Conservation (phyloP, 768 basidiomycete genomes). For the Lactifluus pinguis region DNA sequence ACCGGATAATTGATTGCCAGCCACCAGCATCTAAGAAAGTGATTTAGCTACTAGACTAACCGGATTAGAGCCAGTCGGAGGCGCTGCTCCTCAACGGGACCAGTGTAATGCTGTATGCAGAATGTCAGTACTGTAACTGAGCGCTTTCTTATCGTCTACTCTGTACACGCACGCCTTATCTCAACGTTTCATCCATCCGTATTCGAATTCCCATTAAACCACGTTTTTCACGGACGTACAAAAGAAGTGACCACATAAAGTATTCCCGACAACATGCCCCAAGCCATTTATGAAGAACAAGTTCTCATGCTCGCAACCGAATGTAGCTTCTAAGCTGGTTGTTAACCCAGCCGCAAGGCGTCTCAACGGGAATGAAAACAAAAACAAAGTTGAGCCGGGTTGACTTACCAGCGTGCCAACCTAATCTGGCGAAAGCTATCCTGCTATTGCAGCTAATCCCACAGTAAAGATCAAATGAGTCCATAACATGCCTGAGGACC, state of each 20-base stretch:
- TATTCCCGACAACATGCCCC: neutral
- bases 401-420: neutral
- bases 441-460: neutral
- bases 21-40: neutral
- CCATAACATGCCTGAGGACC: neutral
- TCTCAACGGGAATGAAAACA: slow-evolving; percentile 7
- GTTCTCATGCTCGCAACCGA: slow-evolving; percentile 2
- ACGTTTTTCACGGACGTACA: slow-evolving; percentile 1
- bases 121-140: neutral
- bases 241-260: neutral
- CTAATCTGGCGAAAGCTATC: neutral
- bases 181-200: neutral
- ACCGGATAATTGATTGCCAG: neutral
- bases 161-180: neutral
- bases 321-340: slow-evolving; percentile 1
- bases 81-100: neutral
- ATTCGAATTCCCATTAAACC: neutral
- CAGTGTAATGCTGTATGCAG: neutral
- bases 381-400: neutral
- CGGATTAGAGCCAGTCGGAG: neutral
- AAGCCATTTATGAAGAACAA: neutral
- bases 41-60: slow-evolving; percentile 2
- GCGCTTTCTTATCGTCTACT: neutral
- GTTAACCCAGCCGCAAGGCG: neutral
- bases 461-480: neutral